Evolutionary conservation across 176 grass and related monocot species (phyloP).

Genomic region (Pontederia paniculata): DNA sequence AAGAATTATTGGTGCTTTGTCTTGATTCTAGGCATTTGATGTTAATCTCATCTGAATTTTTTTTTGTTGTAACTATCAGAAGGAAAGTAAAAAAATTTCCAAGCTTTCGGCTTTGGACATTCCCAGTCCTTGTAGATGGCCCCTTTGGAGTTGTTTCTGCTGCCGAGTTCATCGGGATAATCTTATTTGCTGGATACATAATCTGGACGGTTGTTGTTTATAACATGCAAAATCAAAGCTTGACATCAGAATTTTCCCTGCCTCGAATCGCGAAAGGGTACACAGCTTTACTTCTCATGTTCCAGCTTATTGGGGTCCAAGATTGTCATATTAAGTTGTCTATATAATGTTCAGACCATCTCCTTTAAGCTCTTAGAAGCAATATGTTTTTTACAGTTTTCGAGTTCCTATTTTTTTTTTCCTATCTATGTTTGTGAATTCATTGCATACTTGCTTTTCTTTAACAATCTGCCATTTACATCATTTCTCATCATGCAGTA

Average conservation of each 20-base stretch:
- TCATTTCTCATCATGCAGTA: too few relatives aligned
- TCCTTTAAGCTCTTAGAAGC: too few relatives aligned
- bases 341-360: too few relatives aligned
- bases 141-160: conserved; percentile 85
- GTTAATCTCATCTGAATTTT: neutral
- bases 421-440: too few relatives aligned
- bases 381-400: too few relatives aligned
- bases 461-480: too few relatives aligned
- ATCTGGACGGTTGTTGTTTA: conserved; percentile 62
- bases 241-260: conserved; percentile 24
- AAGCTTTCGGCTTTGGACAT: conserved; percentile 83
- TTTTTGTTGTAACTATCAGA: conserved; percentile 27
- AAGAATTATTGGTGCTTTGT: conserved; percentile 6
- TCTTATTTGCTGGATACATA: conserved; percentile 49
- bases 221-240: conserved; percentile 21
- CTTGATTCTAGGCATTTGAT: neutral
- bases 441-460: too few relatives aligned
- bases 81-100: conserved; percentile 51
- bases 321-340: too few relatives aligned
- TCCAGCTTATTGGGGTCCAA: too few relatives aligned
- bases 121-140: conserved; percentile 69
- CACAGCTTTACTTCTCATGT: neutral
- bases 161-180: conserved; percentile 74
- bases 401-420: too few relatives aligned
- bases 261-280: conserved; percentile 35